phyloP scores from a whole-genome alignment of 1,139 yeast genomes.

The Sugiyamaella paludigena region DNA sequence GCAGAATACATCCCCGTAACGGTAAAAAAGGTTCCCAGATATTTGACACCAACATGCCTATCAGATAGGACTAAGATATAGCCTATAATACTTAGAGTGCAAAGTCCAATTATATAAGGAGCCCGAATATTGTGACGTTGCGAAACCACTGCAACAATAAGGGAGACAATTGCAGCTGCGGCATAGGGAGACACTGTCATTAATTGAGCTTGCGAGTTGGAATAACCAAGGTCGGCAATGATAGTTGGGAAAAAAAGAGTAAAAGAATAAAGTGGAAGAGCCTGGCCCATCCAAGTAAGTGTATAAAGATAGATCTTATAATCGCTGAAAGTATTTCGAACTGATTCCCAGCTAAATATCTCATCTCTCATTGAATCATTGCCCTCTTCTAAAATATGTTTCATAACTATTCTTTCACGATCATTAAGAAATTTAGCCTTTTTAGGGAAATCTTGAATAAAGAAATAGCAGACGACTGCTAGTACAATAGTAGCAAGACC shows the following conservation, averaged over 20 bases:
- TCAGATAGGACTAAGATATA: conserved; percentile 34
- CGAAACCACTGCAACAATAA: conserved; percentile 36
- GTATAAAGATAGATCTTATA: conserved; percentile 32
- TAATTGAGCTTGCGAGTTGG: conserved; percentile 29
- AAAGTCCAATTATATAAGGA: conserved; percentile 37
- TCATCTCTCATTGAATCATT: conserved; percentile 8
- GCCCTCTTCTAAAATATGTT: conserved; percentile 17
- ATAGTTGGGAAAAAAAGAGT: conserved; percentile 38
- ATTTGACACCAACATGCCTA: conserved; percentile 23
- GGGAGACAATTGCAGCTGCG: conserved; percentile 37
- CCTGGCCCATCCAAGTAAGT: conserved; percentile 21
- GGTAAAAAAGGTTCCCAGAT: conserved; percentile 40
- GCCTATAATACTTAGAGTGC: conserved; percentile 36
- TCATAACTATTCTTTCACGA: conserved; percentile 49
- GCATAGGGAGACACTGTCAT: conserved; percentile 40
- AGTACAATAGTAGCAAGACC: conserved; percentile 54
- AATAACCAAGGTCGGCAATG: conserved; percentile 34
- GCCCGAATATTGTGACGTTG: conserved; percentile 38
- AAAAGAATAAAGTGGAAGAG: conserved; percentile 28
- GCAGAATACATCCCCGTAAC: conserved; percentile 40
- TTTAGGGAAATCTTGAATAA: conserved; percentile 51
- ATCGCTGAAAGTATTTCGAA: conserved; percentile 34
- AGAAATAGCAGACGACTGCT: conserved; percentile 47
- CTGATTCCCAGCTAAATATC: conserved; percentile 21
- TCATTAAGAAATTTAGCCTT: conserved; percentile 48